Percentiles rank a stretch among this genome's conserved stretches.
Evolutionary conservation across 345 rosid species (phyloP).

Genomic region (Gynandropsis gynandra): DNA sequence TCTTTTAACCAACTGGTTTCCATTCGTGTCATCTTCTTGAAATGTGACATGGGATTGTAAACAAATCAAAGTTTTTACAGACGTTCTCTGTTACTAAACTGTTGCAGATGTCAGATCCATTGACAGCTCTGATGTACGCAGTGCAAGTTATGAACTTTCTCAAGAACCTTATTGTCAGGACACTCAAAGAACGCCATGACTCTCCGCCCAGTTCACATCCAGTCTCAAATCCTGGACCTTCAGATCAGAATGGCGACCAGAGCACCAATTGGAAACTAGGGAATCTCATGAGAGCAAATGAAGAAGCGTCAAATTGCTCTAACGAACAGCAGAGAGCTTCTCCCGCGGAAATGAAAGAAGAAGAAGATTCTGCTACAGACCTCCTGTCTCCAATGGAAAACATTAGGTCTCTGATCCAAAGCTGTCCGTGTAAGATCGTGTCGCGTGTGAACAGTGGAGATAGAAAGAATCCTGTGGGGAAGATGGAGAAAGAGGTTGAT

Average conservation of each 20-base stretch:
- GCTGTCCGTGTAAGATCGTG: slow-evolving; percentile 2
- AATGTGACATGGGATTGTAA: background rate
- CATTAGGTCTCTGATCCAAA: slow-evolving; percentile 8
- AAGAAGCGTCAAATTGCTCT: slow-evolving; percentile 16
- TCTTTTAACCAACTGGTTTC: background rate
- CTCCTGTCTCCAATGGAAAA: slow-evolving; percentile 27
- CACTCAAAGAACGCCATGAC: slow-evolving; percentile 62
- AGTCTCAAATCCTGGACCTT: slow-evolving; percentile 39
- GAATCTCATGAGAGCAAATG: slow-evolving; percentile 29
- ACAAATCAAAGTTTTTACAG: no score
- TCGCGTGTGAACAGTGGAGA: slow-evolving; percentile 29
- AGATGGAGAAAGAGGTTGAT: slow-evolving; percentile 25
- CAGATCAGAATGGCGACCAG: slow-evolving; percentile 55
- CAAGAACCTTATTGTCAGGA: slow-evolving; percentile 57
- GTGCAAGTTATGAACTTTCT: slow-evolving; percentile 98
- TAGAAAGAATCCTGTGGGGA: slow-evolving; percentile 26
- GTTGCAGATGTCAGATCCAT: slow-evolving; percentile 90
- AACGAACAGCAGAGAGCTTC: background rate
- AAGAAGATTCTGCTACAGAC: slow-evolving; percentile 32
- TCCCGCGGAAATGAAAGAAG: slow-evolving; percentile 20
- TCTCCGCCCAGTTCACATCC: slow-evolving; percentile 36
- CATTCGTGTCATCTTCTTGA: background rate
- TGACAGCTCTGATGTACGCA: slow-evolving; percentile 93
- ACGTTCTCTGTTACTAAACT: background rate
- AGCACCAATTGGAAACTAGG: slow-evolving; percentile 36